phyloP scores from a whole-genome alignment of 73 alveolate genomes.

The Paramecium primaurelia region DNA sequence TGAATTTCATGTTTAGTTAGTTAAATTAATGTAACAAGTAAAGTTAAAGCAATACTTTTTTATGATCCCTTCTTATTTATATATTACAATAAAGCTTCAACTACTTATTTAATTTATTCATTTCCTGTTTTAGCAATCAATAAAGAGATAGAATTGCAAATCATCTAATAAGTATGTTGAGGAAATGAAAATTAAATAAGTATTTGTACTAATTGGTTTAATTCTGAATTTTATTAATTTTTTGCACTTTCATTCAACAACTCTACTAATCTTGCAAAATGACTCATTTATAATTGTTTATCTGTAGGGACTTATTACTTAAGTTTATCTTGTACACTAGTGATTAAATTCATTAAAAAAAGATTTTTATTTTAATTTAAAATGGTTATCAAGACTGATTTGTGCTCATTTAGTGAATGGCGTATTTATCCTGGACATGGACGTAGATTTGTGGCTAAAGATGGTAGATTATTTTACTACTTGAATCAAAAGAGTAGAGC shows the following conservation, averaged over 20 bases:
- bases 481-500: slow-evolving; percentile 73
- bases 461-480: slow-evolving; percentile 87
- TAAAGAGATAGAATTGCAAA: background rate
- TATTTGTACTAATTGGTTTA: background rate
- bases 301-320: slow-evolving; percentile 29
- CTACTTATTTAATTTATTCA: background rate
- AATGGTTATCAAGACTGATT: slow-evolving; percentile 92
- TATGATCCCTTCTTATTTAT: background rate
- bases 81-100: background rate
- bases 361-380: slow-evolving; percentile 26
- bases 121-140: background rate
- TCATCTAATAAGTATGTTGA: background rate
- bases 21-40: background rate
- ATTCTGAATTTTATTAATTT: background rate
- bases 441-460: slow-evolving; percentile 84
- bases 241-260: background rate
- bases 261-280: slow-evolving; percentile 18
- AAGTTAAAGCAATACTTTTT: background rate
- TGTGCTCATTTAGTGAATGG: slow-evolving; percentile 89
- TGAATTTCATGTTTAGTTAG: background rate
- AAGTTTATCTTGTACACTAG: background rate
- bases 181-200: background rate
- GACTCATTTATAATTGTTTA: background rate
- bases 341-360: slow-evolving; percentile 23
- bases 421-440: slow-evolving; percentile 94